A percentile compares a stretch with the other conserved stretches of the same genome.
phyloP scores from a whole-genome alignment of 2,329 filamentous ascomycete species.

The Penicillium sp. region DNA sequence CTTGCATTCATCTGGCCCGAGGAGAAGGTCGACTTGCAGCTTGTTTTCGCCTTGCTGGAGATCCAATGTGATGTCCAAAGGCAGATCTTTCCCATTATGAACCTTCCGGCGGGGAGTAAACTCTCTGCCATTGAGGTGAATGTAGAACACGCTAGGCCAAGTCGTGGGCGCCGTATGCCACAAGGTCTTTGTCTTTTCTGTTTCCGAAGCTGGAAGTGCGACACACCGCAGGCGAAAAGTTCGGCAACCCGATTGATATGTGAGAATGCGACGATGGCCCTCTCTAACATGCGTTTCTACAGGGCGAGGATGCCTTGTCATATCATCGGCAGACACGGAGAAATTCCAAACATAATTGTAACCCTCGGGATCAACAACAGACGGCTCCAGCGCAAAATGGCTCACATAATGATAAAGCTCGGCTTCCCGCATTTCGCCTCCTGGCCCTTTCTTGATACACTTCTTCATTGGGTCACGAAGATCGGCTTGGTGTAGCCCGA shows the following conservation, averaged over 20 bases:
- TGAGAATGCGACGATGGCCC: constrained; percentile 16
- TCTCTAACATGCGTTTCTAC: not conserved
- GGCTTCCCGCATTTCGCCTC: constrained; percentile 21
- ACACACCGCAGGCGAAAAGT: constrained; percentile 71
- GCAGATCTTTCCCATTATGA: constrained; percentile 73
- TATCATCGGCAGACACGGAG: constrained; percentile 29
- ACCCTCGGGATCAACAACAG: constrained; percentile 25
- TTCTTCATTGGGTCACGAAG: constrained; percentile 54
- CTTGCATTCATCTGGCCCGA: constrained; percentile 37
- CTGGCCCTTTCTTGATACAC: constrained; percentile 23
- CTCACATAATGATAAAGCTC: constrained; percentile 40
- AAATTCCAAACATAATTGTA: constrained; percentile 38
- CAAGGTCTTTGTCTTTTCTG: constrained; percentile 43
- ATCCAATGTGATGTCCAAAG: constrained; percentile 68
- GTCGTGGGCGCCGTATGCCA: constrained; percentile 66
- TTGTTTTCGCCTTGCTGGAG: constrained; percentile 62
- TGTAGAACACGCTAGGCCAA: constrained; percentile 72
- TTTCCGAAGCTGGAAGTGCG: constrained; percentile 35
- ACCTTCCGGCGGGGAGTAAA: constrained; percentile 64
- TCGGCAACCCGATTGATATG: constrained; percentile 53
- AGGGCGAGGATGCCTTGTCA: constrained; percentile 34
- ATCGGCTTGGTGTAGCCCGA: constrained; percentile 57
- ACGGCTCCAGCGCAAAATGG: constrained; percentile 32
- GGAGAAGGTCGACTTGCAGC: constrained; percentile 55
- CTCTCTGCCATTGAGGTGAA: constrained; percentile 64